These are phyloP conservation scores for Elongisporangium senticosum DNA, from an alignment of 352 stramenopile species.

Conservation along the genomic window DNA sequence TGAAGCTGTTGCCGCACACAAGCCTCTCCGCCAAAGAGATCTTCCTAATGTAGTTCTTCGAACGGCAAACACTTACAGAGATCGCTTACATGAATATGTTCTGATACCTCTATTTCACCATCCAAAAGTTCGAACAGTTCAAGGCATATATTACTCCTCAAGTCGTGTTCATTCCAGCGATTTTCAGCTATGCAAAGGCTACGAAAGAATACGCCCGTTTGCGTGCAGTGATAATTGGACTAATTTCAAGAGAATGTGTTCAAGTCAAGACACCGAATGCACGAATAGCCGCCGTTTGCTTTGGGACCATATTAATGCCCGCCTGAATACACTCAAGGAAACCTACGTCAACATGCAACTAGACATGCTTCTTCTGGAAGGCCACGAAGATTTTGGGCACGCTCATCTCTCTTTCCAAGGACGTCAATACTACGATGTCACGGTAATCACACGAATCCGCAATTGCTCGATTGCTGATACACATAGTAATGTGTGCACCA, in stretches of 20 bases:
- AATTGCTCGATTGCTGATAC: background rate
- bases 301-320: background rate
- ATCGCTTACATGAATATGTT: background rate
- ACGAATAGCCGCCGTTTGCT: background rate
- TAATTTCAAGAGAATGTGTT: conserved; percentile 1
- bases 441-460: background rate
- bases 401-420: conserved; percentile 3
- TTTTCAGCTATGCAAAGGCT: background rate
- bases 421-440: background rate
- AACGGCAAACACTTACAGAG: background rate
- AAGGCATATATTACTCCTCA: background rate
- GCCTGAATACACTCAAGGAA: background rate
- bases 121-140: background rate
- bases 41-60: background rate
- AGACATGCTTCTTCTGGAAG: conserved; percentile 2
- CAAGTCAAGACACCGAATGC: background rate
- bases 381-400: conserved; percentile 1
- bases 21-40: too few species aligned
- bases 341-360: background rate
- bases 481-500: background rate
- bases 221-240: conserved; percentile 7
- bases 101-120: background rate
- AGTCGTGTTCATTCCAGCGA: background rate
- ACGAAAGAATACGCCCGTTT: background rate
- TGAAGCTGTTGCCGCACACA: too few species aligned